Base-by-base conservation (phyloP, 495 filamentous ascomycete genomes). In the Penicillium simplicissimum region DNA sequence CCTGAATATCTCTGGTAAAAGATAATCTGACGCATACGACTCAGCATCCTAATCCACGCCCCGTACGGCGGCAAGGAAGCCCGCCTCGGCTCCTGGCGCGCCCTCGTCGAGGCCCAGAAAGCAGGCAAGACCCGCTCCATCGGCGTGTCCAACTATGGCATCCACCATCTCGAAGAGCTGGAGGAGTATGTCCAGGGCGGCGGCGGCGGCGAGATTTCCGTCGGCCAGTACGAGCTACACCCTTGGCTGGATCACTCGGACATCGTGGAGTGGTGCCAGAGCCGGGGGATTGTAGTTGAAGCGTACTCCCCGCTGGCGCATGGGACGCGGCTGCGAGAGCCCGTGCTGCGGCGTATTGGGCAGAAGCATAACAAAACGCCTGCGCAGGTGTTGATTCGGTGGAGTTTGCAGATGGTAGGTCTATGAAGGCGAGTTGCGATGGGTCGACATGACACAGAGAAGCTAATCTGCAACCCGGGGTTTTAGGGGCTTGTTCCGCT, bases 211-310 rank as follows among this genome's bases (percentile, higher is more conserved):
- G 79, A 91, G 19, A 81, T 97, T 63, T 88, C 86, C 58, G 90
- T 96, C 4, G 91, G 90, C 10, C 93, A 96, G 72, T 90, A 90
- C 64, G 93, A 97, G 73, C 70, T 97, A 17, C 93, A 97, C 65
- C 93, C 93, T 0, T 96, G 91, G 90, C 82, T 88, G 11, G 81
- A 87, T 25, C 82, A 90, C 13, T 78, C 79, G 2, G 90, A 93
- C 67, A 92, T 97, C 37, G 85, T 85, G 11, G 79, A 87, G 60
- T 96, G 93, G 89, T 88, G 87, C 59, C 71, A 82, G 60, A 79
- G 83, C 61, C 78, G 90, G 9, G 84, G 85, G 3, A 84, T 96
- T 9, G 74, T 91, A 10, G 74, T 94, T 17, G 81, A 96, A 76
- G 93, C 92, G 2, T 96, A 96, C 66, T 87, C 83, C 40, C 92